A percentile compares a stretch with the other conserved stretches of the same genome.
These are phyloP conservation scores for Tetrahymena borealis DNA, from an alignment of 73 alveolate genomes.

Conservation along the genomic window DNA sequence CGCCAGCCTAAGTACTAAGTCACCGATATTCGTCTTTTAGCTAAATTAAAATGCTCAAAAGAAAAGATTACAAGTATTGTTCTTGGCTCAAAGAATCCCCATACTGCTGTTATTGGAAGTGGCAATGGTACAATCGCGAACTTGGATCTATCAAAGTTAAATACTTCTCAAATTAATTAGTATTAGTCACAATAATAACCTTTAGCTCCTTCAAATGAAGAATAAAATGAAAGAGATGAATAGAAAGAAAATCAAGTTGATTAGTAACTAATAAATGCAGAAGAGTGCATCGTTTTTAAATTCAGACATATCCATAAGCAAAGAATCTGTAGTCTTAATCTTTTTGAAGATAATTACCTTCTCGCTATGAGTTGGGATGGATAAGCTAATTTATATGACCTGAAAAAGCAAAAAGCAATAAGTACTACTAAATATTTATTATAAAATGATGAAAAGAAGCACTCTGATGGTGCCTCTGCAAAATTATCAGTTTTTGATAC, in stretches of 20 bases:
- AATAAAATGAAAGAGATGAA: background rate
- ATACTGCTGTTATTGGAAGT: background rate
- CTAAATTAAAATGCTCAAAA: background rate
- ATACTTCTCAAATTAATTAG: background rate
- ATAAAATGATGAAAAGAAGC: background rate
- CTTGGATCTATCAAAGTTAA: background rate
- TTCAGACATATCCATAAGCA: background rate
- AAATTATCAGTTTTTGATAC: background rate
- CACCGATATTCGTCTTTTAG: background rate
- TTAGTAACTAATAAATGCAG: background rate
- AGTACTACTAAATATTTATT: background rate
- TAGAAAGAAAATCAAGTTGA: background rate
- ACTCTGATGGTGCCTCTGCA: background rate
- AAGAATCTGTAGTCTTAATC: background rate
- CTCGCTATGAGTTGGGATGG: background rate
- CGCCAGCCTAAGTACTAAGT: background rate
- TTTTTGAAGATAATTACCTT: background rate
- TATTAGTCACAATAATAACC: background rate
- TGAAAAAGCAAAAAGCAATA: background rate
- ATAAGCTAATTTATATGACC: background rate
- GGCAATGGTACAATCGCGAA: background rate
- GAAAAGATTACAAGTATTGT: background rate
- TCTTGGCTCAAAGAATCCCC: background rate
- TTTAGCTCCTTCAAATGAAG: background rate
- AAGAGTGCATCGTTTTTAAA: background rate